Base-by-base conservation (phyloP, 1,139 yeast species). In the Wickerhamiella pararugosa region DNA sequence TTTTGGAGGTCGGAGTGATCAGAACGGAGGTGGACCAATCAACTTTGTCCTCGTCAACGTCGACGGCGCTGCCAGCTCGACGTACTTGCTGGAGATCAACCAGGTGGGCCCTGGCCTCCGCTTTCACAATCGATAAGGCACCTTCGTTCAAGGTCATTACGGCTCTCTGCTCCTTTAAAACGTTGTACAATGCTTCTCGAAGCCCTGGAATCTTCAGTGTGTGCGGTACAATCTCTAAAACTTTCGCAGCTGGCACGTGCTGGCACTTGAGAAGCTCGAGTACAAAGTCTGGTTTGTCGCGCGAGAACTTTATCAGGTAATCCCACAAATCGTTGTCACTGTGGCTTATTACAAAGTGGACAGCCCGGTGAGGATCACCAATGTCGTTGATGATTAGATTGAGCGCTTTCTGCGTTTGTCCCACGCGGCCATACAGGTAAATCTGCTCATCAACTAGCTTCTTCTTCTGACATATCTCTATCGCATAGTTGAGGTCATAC, bases 251-350 rank as follows among this genome's bases (percentile, higher is more conserved):
- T 51, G 80, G 80, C 45, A 84, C 76, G 35, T 75, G 79, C 7
- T 46, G 48, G 48, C 80, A 81, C 48, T 80, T 79, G 44, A 90
- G 69, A 41, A 90, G 65, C 2, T 82, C 80, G 48, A 75, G 73
- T 43, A 87, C 78, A 56, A 83, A 86, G 10, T 67, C 65, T 0
- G 95, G 92, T 51, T 76, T 76, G 36, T 70, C 68, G 63, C 79
- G 69, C 15, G 94, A 78, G 56, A 79, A 76, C 11, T 73, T 75
- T 8, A 87, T 63, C 46, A 90, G 65, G 37, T 76, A 75, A 38
- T 75, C 75, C 94, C 96, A 87, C 7, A 86, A 64, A 15, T 82
- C 93, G 29, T 65, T 61, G 51, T 83, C 93, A 42, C 78, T 75
- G 49, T 80, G 76, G 10, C 70, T 68, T 45, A 71, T 76, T 1